These are phyloP conservation scores for Umbelopsis vinacea DNA, from an alignment of 192 early-diverging fungal genomes.

Conservation along the genomic window DNA sequence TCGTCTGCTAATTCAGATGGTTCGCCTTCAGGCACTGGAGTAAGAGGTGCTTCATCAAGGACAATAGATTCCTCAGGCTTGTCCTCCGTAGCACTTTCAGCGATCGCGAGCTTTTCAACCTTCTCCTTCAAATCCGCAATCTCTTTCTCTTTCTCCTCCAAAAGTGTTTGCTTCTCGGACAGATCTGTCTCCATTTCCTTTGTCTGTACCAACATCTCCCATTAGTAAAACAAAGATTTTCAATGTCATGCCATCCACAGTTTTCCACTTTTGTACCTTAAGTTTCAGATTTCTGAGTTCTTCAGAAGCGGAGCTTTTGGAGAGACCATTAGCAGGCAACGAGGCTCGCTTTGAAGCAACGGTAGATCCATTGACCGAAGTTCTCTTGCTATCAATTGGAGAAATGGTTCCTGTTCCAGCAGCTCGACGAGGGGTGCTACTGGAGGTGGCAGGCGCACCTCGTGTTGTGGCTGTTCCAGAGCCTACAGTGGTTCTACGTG, in stretches of 20 bases:
- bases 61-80: neutral
- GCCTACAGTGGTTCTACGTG: slow-evolving; percentile 10
- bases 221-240: neutral
- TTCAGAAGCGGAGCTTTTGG: slow-evolving; percentile 2
- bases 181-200: slow-evolving; percentile 7
- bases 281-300: slow-evolving; percentile 12
- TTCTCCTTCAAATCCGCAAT: slow-evolving; percentile 13
- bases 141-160: slow-evolving; percentile 9
- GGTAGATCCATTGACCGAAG: neutral
- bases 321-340: neutral
- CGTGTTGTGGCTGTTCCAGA: neutral
- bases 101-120: neutral
- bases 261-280: neutral
- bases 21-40: neutral
- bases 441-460: neutral
- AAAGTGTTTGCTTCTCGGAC: slow-evolving; percentile 8
- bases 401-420: neutral
- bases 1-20: neutral
- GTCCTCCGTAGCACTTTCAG: neutral
- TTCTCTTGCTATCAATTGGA: slow-evolving; percentile 1
- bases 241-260: neutral
- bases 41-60: neutral
- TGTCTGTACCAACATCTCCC: neutral
- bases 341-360: slow-evolving; percentile 3
- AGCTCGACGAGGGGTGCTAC: neutral